A percentile compares a stretch with the other conserved stretches of the same genome.
Evolutionary conservation across 2,329 filamentous ascomycete genomes (phyloP).

Genomic region (Cladophialophora carrionii): DNA sequence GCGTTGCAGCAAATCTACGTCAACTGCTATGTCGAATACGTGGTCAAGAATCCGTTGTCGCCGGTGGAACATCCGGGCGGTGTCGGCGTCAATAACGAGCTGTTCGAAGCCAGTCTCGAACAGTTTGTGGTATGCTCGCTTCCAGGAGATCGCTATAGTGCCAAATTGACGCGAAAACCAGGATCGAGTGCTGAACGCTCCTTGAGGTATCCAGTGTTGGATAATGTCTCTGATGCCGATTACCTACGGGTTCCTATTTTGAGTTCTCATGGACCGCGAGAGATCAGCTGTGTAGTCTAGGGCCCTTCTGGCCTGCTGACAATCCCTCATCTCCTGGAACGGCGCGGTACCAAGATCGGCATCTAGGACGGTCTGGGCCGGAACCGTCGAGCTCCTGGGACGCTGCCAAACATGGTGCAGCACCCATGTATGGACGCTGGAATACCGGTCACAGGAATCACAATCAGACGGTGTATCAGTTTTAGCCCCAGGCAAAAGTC

Average conservation of each 20-base stretch:
- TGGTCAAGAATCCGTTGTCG: constrained; percentile 67
- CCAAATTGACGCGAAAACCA: constrained; percentile 22
- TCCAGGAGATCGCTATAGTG: background rate
- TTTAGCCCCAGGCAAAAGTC: constrained; percentile 12
- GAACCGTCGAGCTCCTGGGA: background rate
- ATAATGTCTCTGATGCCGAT: background rate
- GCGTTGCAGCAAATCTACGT: constrained; percentile 98
- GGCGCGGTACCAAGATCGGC: background rate
- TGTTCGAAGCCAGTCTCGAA: constrained; percentile 63
- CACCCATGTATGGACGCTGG: constrained; percentile 2
- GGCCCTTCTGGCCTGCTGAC: background rate
- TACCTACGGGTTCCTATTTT: background rate
- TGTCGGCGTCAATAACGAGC: constrained; percentile 65
- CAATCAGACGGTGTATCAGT: constrained; percentile 18
- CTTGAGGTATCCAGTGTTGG: constrained; percentile 12
- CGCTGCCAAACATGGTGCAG: background rate
- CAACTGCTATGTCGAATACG: constrained; percentile 94
- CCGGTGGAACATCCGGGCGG: constrained; percentile 65
- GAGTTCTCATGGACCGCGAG: background rate
- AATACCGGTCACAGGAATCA: constrained; percentile 6
- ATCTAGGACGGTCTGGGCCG: background rate
- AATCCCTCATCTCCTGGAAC: background rate
- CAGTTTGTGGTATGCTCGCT: constrained; percentile 53
- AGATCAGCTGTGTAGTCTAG: background rate
- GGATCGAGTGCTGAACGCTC: constrained; percentile 39